Base-by-base conservation (phyloP, 768 basidiomycete species). In the Lentinula guzmanii region DNA sequence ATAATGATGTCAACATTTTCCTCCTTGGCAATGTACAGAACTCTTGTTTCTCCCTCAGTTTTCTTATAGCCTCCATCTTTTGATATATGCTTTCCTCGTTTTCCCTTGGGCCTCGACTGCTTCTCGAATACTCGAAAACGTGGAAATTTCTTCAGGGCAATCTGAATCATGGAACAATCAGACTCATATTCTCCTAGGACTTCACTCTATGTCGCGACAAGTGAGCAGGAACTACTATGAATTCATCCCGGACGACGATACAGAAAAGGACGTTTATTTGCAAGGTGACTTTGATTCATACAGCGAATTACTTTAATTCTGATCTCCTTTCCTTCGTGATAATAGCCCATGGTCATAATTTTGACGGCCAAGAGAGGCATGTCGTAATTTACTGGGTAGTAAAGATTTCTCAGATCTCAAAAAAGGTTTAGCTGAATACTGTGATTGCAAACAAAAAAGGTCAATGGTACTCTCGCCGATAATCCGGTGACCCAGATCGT, bases 181-280 rank as follows among this genome's bases (percentile, higher is more conserved):
- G 42, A 43, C 42, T 39, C 13, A 39, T 39, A n/a, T 13, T 43
- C 42, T 43, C 16, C 42, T 43, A 43, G 48, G 21, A 24, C 18
- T 50, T 11, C 33, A 4, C 31, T 33, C 11, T 33, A 52, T 52
- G 51, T 31, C 31, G n/a, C 51, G 51, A 34, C 51, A 52, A 52
- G 15, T 43, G 41, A 56, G 37, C 37, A 35, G 28, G n/a, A 56
- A 56, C 10, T 56, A 56, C 18, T 56, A 56, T n/a, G 41, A 11
- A 28, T 41, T 37, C 18, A 41, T 21, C 13, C 54, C 54, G 6
- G 54, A 56, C n/a, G 54, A 56, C n/a, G 18, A 56, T 15, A 37
- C 54, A 18, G 54, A 56, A n/a, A 56, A 56, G 37, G 54, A 56
- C n/a, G 54, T 56, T 18, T 56, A 56, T 41, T 43, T 56, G 24